These are phyloP conservation scores for Dendrobium chrysotoxum DNA, from an alignment of 106 monocot species.

Conservation along the genomic window DNA sequence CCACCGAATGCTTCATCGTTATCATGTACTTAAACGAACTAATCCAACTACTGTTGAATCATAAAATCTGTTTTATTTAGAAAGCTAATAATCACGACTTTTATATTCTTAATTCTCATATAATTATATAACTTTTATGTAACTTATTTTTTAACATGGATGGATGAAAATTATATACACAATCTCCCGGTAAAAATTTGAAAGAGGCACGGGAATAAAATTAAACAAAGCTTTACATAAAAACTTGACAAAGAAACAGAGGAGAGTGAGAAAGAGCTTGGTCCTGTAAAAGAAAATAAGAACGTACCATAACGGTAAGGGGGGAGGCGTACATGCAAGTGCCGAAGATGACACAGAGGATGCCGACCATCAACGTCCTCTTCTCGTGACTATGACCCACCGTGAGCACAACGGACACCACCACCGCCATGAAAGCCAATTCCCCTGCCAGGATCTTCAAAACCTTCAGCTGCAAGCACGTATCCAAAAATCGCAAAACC, in stretches of 20 bases:
- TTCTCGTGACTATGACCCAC: slow-evolving; percentile 16
- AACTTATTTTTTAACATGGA: too few species aligned
- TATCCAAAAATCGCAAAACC: background rate
- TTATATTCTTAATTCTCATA: too few species aligned
- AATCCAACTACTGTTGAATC: too few species aligned
- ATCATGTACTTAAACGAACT: too few species aligned
- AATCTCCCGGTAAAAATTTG: too few species aligned
- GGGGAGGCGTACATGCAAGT: slow-evolving; percentile 50
- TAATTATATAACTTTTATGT: too few species aligned
- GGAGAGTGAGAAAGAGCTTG: background rate
- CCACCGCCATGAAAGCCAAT: slow-evolving; percentile 34
- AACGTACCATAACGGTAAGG: slow-evolving; percentile 32
- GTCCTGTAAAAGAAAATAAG: background rate
- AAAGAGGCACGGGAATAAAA: background rate
- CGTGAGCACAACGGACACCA: slow-evolving; percentile 14
- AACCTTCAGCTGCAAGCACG: slow-evolving; percentile 27
- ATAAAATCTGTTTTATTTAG: too few species aligned
- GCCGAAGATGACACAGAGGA: slow-evolving; percentile 52
- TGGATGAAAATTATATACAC: too few species aligned
- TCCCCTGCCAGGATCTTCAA: slow-evolving; percentile 21
- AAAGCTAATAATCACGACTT: too few species aligned
- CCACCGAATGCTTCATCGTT: too few species aligned
- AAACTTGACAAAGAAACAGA: background rate
- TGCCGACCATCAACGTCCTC: slow-evolving; percentile 40
- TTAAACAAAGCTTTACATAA: background rate